A percentile compares a stretch with the other conserved stretches of the same genome.
phyloP scores from a whole-genome alignment of 257 asterid species.

The Paulownia fortunei region DNA sequence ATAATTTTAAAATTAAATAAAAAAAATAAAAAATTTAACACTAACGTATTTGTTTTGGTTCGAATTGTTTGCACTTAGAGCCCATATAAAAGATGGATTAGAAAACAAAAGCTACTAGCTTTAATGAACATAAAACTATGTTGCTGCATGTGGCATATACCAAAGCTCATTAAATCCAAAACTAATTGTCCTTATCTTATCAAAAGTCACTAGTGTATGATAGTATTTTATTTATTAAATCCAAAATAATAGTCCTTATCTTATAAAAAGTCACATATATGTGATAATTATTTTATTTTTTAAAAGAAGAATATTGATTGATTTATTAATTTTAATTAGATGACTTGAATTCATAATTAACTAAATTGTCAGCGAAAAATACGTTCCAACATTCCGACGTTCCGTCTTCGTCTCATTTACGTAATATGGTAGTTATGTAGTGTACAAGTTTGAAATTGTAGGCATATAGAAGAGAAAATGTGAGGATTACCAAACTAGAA shows the following conservation, averaged over 20 bases:
- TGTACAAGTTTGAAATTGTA: slow-evolving; percentile 22
- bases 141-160: neutral
- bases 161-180: neutral
- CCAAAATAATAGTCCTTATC: too few species aligned
- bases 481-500: slow-evolving; percentile 1
- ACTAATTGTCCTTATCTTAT: neutral
- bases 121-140: slow-evolving; percentile 9
- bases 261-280: too few species aligned
- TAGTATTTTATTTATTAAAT: too few species aligned
- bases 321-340: too few species aligned
- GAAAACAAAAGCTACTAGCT: neutral
- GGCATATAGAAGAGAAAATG: neutral
- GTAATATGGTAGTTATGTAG: slow-evolving; percentile 2
- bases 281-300: too few species aligned
- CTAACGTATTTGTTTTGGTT: too few species aligned
- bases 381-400: too few species aligned
- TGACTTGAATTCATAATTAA: too few species aligned
- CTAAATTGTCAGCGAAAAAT: too few species aligned
- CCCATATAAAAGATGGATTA: neutral
- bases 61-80: too few species aligned
- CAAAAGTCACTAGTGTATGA: neutral
- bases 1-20: neutral
- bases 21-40: neutral
- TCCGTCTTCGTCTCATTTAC: too few species aligned
- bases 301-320: too few species aligned